Evolutionary conservation across 768 basidiomycete genomes (phyloP).

Genomic region (Collybiopsis luxurians): DNA sequence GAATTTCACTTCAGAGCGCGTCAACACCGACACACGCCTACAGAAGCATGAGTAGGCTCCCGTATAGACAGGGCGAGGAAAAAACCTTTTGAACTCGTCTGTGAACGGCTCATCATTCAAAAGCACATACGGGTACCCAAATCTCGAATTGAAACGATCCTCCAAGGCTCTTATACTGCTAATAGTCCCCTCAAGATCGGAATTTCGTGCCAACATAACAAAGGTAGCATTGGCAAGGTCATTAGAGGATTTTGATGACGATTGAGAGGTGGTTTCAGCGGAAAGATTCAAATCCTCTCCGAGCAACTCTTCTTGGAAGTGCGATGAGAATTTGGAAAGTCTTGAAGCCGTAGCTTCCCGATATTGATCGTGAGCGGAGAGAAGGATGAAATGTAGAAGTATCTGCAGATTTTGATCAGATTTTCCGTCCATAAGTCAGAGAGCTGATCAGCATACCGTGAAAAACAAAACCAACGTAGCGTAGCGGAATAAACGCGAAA

Average conservation of each 20-base stretch:
- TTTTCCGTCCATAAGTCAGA: too few relatives aligned
- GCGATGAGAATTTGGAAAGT: not conserved
- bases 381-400: not conserved
- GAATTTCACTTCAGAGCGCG: conserved; percentile 36
- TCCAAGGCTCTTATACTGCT: conserved; percentile 74
- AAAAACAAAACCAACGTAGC: too few relatives aligned
- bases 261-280: not conserved
- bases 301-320: not conserved
- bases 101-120: conserved; percentile 81
- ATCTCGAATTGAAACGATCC: conserved; percentile 76
- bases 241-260: conserved; percentile 4
- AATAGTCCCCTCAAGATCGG: conserved; percentile 60
- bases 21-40: conserved; percentile 29
- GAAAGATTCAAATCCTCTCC: not conserved
- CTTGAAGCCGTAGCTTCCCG: not conserved
- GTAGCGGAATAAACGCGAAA: too few relatives aligned
- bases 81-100: conserved; percentile 67
- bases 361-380: not conserved
- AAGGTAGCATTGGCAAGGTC: conserved; percentile 37
- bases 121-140: conserved; percentile 81
- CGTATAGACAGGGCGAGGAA: not conserved
- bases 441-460: too few relatives aligned
- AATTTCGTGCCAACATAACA: conserved; percentile 62
- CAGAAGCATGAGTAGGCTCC: not conserved
- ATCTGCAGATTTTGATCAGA: too few relatives aligned